These are phyloP conservation scores for Puccinia novopanici DNA, from an alignment of 1,284 basidiomycete genomes.

Conservation along the genomic window DNA sequence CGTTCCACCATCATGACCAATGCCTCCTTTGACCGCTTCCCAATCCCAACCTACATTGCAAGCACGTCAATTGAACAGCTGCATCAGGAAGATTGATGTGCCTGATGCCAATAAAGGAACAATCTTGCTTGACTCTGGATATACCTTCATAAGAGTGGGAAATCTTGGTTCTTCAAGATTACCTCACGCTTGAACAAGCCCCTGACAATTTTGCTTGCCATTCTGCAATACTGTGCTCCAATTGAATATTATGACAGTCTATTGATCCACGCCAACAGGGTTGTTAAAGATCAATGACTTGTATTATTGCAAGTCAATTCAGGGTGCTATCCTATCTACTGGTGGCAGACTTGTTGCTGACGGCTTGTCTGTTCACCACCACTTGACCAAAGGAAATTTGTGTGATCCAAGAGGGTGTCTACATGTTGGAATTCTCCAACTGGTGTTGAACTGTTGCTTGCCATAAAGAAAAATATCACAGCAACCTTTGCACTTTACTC, in stretches of 20 bases:
- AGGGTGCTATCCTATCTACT: not conserved
- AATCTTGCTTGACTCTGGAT: not conserved
- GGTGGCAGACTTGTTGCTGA: not conserved
- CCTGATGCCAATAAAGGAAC: not conserved
- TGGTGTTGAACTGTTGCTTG: too few species aligned
- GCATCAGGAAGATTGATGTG: not conserved
- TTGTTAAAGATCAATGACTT: not conserved
- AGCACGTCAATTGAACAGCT: not conserved
- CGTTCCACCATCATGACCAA: not conserved
- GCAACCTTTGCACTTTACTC: not conserved
- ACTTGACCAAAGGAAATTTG: too few species aligned
- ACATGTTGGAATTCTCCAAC: too few species aligned
- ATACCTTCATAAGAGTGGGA: not conserved
- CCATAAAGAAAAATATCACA: constrained; percentile 11
- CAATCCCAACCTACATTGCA: not conserved
- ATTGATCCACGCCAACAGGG: not conserved
- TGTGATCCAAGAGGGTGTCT: not conserved
- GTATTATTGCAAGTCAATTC: not conserved
- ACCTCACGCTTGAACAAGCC: not conserved
- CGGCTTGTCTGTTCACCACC: too few species aligned
- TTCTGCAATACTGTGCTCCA: not conserved
- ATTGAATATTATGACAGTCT: not conserved
- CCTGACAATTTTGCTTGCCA: not conserved
- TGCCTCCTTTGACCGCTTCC: not conserved
- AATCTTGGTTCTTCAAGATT: not conserved